Evolutionary conservation across 805 yeast genomes (phyloP), one percentile per base, ranked within the genome.

Genomic region (Saturnispora besseyi): DNA sequence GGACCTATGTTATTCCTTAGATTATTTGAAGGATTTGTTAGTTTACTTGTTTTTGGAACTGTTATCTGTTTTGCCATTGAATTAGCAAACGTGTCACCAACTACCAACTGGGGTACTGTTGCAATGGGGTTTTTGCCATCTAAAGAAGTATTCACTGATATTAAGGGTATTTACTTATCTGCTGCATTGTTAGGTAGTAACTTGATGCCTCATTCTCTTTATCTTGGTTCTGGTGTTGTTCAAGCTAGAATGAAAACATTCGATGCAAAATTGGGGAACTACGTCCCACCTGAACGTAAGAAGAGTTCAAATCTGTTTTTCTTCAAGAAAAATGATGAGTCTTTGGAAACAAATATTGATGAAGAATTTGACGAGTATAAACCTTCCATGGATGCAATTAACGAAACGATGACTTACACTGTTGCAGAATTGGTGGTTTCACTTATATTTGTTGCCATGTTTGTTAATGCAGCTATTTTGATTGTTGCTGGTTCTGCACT

Each of bases 121-220:
- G 71, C 86, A 52, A 64, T 71, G 12, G 96, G 96, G 0, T 88
- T 81, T 59, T 78, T 63, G 36, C 83, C 83, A n/a, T 64, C 68
- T 30, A 64, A 61, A n/a, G 67, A 64, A 34, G 69, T 71, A 15
- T 63, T 74, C 28, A 69, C 79, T 30, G 68, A 75, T 48, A 78
- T 76, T 22, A 78, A 79, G 51, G 96, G 96, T 1, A 67, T 90
- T 32, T 87, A 84, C 59, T 68, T 87, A 46, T 77, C 89, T 54
- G 80, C 91, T 57, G 96, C 96, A 22, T 83, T 90, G 50, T 69
- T 90, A 52, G 97, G 97, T 30, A 95, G 96, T 24, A 89, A 96
- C 2, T 91, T 90, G 26, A 89, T 89, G 97, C 96, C 96, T 7
- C 97, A 90, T 62, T 84, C 93, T 2, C 70, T 89, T 46, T 89